Percentiles rank a stretch among this genome's conserved stretches.
Conservation (phyloP, 2,329 filamentous ascomycete genomes). For the Metarhizium anisopliae region DNA sequence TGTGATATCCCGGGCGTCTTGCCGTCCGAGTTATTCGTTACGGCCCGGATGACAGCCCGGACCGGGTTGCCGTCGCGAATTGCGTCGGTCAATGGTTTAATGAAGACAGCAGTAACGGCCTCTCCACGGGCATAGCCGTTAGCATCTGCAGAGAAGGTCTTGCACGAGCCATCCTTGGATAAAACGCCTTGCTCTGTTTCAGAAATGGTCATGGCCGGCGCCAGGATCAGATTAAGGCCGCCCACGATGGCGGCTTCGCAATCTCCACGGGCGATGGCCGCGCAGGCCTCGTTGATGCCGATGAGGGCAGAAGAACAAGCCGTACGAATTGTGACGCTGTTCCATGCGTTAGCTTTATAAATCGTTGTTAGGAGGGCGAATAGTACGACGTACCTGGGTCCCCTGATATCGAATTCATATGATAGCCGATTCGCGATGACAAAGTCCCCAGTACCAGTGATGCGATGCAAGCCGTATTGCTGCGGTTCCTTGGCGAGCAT, state of each 20-base stretch:
- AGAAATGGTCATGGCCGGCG: conserved; percentile 13
- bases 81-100: conserved; percentile 39
- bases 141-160: conserved; percentile 33
- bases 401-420: conserved; percentile 23
- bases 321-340: conserved; percentile 25
- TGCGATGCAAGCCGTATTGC: conserved; percentile 11
- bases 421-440: conserved; percentile 22
- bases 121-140: conserved; percentile 44
- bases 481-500: conserved; percentile 12
- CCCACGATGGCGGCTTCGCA: conserved; percentile 19
- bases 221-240: conserved; percentile 21
- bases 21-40: conserved; percentile 33
- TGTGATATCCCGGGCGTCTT: conserved; percentile 28
- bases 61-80: conserved; percentile 36
- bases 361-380: not conserved
- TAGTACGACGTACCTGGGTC: conserved; percentile 18
- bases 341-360: not conserved
- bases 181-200: conserved; percentile 28
- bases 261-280: conserved; percentile 16
- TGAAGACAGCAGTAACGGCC: conserved; percentile 31
- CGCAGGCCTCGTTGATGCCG: conserved; percentile 27
- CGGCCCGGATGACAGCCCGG: conserved; percentile 28
- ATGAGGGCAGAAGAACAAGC: conserved; percentile 29
- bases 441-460: conserved; percentile 15
- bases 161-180: conserved; percentile 21